Evolutionary conservation across 306 rosid species (phyloP).

Genomic region (Delonix regia): DNA sequence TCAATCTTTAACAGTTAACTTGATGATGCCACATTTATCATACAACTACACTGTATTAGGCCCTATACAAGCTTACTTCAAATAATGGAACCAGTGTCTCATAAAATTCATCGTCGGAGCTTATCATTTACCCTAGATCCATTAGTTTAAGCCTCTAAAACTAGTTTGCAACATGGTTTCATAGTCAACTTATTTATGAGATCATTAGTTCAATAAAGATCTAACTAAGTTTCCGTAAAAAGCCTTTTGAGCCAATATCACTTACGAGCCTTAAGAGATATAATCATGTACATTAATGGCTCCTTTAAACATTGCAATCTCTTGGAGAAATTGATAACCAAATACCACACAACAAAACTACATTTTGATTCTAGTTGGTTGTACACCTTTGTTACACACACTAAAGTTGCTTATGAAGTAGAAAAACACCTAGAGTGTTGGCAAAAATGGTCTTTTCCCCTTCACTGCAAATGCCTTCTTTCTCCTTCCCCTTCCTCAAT

Average conservation of each 20-base stretch:
- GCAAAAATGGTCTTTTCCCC: too few relatives aligned
- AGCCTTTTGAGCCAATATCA: neutral
- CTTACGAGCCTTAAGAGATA: conserved; percentile 22
- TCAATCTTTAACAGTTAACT: conserved; percentile 4
- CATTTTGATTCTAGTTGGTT: conserved; percentile 17
- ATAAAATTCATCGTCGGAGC: conserved; percentile 14
- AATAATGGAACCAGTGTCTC: too few relatives aligned
- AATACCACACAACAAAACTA: conserved; percentile 22
- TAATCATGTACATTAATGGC: neutral
- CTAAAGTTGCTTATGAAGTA: neutral
- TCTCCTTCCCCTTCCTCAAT: too few relatives aligned
- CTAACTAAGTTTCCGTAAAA: conserved; percentile 4
- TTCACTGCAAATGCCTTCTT: too few relatives aligned
- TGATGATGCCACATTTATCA: conserved; percentile 23
- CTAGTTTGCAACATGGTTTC: neutral
- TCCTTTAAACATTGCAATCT: conserved; percentile 7
- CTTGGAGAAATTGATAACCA: conserved; percentile 1
- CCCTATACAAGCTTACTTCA: conserved; percentile 18
- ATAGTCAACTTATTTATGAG: conserved; percentile 2
- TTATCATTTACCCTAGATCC: neutral
- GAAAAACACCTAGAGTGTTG: neutral
- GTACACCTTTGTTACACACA: neutral
- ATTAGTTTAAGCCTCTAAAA: conserved; percentile 26
- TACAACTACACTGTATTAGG: conserved; percentile 8
- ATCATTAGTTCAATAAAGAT: conserved; percentile 13